Base-by-base conservation (phyloP, 2,329 filamentous ascomycete species). In the Plenodomus lindquistii region DNA sequence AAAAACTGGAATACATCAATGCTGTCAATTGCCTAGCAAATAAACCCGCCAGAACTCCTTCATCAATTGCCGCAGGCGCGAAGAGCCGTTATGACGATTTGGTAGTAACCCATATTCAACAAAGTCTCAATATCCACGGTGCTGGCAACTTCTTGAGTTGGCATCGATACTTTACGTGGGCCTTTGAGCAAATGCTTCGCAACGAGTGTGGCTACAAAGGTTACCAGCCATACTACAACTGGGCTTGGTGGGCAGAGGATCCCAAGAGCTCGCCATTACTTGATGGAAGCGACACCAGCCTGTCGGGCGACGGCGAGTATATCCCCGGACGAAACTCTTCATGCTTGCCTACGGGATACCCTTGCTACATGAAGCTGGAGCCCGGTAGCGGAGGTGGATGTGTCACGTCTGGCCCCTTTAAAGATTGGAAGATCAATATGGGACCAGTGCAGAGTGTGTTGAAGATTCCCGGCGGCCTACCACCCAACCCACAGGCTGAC, bases 351-450 rank as follows among this genome's bases (percentile, higher is more conserved):
- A 53, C 46, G 2, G 42, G 40, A 4, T 44, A 45, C 3, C 34
- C 40, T 4, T 56, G 50, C 21, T 35, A 9, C 9, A 49, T 56
- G 42, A 37, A 47, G 3, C 40, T 56, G 2, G 19, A 42, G 35
- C 54, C 50, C 11, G 82, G 80, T 13, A 73, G 73, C 0, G 81
- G 82, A 9, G 81, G 81, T 31, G 81, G 81, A 2, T 84, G 81
- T 60, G 73, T 85, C 2, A 72, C 63, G 10, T 72, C 69, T 0
- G 80, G 81, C 0, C 80, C 80, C 0, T 82, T 83, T 66, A 75
- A 72, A 56, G 71, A 81, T 50, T 70, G 57, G 49, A 57, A 58
- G 4, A 70, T 76, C 19, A 75, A 75, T 43, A 70, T 78, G 0
- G 81, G 81, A 0, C 81, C 81, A 2, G 73, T 81, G 18, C 58